Evolutionary conservation across 139 green algal species (phyloP), one percentile per base, ranked within the genome.

Genomic region (Haematococcus lacustris): DNA sequence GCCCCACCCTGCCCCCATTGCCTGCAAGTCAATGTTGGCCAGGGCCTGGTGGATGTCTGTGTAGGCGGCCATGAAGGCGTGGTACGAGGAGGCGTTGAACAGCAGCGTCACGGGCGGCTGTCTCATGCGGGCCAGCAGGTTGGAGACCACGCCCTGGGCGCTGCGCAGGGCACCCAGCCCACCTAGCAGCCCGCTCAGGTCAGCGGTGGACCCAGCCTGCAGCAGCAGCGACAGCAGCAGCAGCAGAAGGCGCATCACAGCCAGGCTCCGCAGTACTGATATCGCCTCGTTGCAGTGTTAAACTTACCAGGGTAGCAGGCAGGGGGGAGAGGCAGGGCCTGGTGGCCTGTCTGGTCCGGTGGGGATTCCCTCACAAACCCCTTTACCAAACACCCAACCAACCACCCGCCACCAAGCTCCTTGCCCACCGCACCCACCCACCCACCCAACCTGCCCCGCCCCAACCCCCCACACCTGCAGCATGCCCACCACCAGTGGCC

Each of bases 71-170:
- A 71, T 62, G 3, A n/a, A 41, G 23, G 7, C 28, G 43, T 71
- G 66, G 38, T 28, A 71, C 4, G 40, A 41, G 9, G 40, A 62
- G 40, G 38, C 66, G 41, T 71, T 71, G 43, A 71, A 71, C 41
- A 71, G 9, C n/a, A 71, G 40, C 28, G 66, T 71, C 25, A 71
- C 66, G 3, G 59, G 53, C 17, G 69, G 51, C 28, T 65, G 51
- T 2, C 21, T 23, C 32, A 74, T 17, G 35, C 51, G 51, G 5
- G 26, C 21, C 2, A 30, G 32, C 38, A 69, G 28, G 70, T 32
- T 26, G 70, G 17, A 28, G 9, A 51, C 9, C 28, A 75, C 59
- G 32, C 39, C 28, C 59, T 70, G 70, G 2, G 26, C 34, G 53
- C 4, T 30, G 53, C 21, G 30, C 32, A 50, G 61, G 4, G 28